Evolutionary conservation across 2,329 filamentous ascomycete genomes (phyloP), one percentile per base, ranked within the genome.

Genomic region (Trichoderma hamatum): DNA sequence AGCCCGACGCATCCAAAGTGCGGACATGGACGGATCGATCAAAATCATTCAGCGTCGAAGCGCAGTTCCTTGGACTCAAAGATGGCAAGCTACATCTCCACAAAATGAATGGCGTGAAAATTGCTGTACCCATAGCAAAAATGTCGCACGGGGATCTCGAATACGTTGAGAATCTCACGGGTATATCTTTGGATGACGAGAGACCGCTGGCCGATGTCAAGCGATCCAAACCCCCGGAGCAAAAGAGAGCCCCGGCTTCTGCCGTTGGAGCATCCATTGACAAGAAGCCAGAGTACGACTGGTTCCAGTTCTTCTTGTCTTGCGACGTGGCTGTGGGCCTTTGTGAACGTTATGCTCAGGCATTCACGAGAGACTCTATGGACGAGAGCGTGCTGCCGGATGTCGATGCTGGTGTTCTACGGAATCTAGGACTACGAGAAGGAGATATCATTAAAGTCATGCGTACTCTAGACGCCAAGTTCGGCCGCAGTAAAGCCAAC

Each of bases 81-180:
- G 96, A 98, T 77, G 93, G 94, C 72, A 98, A 98, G 80, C 96
- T 99, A 73, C 96, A 99, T 80, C 84, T 99, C 26, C 96, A 99
- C 84, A 99, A 99, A 83, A 87, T 93, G 81, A 99, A 99, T 77
- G 96, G 96, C 46, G 94, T 99, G 75, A 98, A 98, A 81, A 99
- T 99, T 80, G 96, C 96, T 10, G 96, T 99, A 4, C 96, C 96
- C 2, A 89, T 98, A 32, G 85, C 89, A 49, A 99, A 99, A 79
- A 99, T 99, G 96, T 96, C 95, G 0, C 86, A 94, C 52, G 92
- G 95, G 76, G 96, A 99, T 80, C 85, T 99, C 49, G 95, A 97
- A 80, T 98, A 96, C 75, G 95, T 99, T 68, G 96, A 99, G 80
- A 88, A 87, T 70, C 84, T 88, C 19, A 96, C 94, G n/a, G 94